Base-by-base conservation (phyloP, 2,329 filamentous ascomycete genomes). In the Xylogone sp. region DNA sequence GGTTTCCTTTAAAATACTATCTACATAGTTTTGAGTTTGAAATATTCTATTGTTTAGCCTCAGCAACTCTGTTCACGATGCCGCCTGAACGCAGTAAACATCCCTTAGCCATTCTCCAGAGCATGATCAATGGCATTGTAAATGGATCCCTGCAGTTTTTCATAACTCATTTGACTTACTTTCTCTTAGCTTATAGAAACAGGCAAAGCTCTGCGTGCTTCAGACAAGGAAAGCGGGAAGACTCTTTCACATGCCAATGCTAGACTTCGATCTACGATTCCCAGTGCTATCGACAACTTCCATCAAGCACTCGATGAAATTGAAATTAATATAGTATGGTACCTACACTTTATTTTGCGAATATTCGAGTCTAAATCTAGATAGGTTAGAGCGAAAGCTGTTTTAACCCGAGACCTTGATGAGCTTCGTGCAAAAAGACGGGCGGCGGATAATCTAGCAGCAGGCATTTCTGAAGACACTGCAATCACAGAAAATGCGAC, bases 261-360 rank as follows among this genome's bases (percentile, higher is more conserved):
- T 12, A 54, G 59, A 46, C 53, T 65, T 4, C 58, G 55, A 39
- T 42, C 49, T 18, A 58, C 55, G 2, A 62, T 68, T 44, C 65
- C 64, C 3, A 56, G 50, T 19, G 53, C 59, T 10, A 59, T 58
- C n/a, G 63, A 64, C 18, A 62, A 57, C 31, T 68, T 68, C 50
- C 79, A 84, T 53, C 67, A 67, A 50, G 76, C 77, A 7, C 66
- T 85, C 2, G 78, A 83, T 55, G 76, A 80, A 6, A 60, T 84
- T 4, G 81, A 84, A 60, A 67, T 65, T 52, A 78, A 83, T 21
- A 81, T 84, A 61, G 81, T 83, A 68, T 65, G 75, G 55, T 5
- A 21, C 31, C 16, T 29, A 1, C 3, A 39, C 16, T 20, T 3
- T 21, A 8, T 19, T 27, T 19, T 39, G 4, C 31, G 8, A 18